A percentile compares a stretch with the other conserved stretches of the same genome.
phyloP scores from a whole-genome alignment of 352 stramenopile species.

The Globisporangium takayamanum region DNA sequence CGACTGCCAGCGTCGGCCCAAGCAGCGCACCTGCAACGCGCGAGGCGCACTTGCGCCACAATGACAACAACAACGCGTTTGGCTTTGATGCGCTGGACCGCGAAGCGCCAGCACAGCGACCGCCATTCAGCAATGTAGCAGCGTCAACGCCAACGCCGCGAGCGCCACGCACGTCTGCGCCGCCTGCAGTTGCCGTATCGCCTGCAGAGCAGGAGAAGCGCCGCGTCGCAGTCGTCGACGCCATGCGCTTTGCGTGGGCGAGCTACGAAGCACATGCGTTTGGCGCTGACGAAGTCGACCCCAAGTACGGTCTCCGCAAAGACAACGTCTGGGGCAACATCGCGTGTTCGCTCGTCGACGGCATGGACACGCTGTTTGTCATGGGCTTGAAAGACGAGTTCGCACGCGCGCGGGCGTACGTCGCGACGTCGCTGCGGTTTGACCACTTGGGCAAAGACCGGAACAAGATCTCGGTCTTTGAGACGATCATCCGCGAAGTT shows the following conservation, averaged over 20 bases:
- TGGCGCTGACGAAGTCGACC: constrained; percentile 93
- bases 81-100: constrained; percentile 8
- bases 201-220: constrained; percentile 31
- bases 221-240: constrained; percentile 36
- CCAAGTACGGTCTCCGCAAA: constrained; percentile 46
- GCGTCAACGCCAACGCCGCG: constrained; percentile 8
- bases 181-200: neutral
- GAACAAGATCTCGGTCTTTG: constrained; percentile 92
- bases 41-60: neutral
- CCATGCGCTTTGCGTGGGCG: constrained; percentile 76
- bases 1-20: neutral
- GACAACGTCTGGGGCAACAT: constrained; percentile 89
- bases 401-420: constrained; percentile 81
- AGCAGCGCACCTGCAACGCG: neutral
- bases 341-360: constrained; percentile 90
- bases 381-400: constrained; percentile 95
- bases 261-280: constrained; percentile 94
- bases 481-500: constrained; percentile 98
- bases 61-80: constrained; percentile 1
- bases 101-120: neutral
- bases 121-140: constrained; percentile 5
- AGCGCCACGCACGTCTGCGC: neutral
- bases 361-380: constrained; percentile 96
- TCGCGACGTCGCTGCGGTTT: constrained; percentile 79
- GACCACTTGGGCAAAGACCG: constrained; percentile 52